Evolutionary conservation across 352 stramenopile genomes (phyloP).

Genomic region (Phytophthora multivora): DNA sequence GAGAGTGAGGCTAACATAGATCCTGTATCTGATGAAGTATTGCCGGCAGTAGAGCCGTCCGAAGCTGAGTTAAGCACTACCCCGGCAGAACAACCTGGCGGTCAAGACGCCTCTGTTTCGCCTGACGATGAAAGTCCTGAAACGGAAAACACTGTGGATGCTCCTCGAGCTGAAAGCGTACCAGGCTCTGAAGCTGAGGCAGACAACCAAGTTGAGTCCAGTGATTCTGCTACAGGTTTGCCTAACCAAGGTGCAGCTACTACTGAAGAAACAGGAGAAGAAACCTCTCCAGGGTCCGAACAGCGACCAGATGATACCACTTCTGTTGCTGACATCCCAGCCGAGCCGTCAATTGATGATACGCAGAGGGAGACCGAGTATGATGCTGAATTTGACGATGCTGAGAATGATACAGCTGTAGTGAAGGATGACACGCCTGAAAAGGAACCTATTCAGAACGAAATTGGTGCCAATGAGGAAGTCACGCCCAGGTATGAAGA

Average conservation of each 20-base stretch:
- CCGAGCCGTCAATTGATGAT: slow-evolving; percentile 1
- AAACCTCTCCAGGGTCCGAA: slow-evolving; percentile 1
- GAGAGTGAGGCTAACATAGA: not conserved
- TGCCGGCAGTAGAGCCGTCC: not conserved
- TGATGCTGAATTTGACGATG: slow-evolving; percentile 25
- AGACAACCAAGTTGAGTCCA: not conserved
- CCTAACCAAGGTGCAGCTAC: not conserved
- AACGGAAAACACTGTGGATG: not conserved
- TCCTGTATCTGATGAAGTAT: slow-evolving; percentile 4
- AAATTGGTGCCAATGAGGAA: not conserved
- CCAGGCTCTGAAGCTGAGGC: not conserved
- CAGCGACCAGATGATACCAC: not conserved
- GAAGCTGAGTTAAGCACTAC: slow-evolving; percentile 3
- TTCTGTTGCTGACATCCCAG: not conserved
- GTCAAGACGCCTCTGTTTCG: not conserved
- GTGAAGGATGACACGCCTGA: not conserved
- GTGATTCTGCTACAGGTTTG: not conserved
- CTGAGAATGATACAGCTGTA: slow-evolving; percentile 6
- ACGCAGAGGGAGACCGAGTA: slow-evolving; percentile 17
- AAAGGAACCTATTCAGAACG: not conserved
- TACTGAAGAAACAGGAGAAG: not conserved
- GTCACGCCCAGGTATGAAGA: not conserved
- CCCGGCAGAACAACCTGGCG: not conserved
- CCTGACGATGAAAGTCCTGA: not conserved
- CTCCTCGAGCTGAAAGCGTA: not conserved